Base-by-base conservation (phyloP, 2,329 filamentous ascomycete genomes). In the Phyllosticta citribraziliensis region DNA sequence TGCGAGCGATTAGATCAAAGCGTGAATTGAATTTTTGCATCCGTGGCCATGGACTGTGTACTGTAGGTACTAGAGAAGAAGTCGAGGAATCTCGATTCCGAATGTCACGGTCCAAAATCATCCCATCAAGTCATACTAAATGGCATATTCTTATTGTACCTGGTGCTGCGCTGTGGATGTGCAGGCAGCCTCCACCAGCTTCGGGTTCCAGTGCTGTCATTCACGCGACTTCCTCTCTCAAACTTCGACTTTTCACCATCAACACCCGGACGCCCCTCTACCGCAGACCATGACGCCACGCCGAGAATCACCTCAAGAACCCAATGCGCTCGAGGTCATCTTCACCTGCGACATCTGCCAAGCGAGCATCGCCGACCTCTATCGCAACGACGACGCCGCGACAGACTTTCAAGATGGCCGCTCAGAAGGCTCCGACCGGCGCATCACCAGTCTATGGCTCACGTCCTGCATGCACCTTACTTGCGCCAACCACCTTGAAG, bases 341-440 rank as follows among this genome's bases (percentile, higher is more conserved):
- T 79, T 81, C 66, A 75, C 74, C 64, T 82, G 80, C 66, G 71
- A 71, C 27, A 65, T 80, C 47, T 82, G 80, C 66, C 75, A 78
- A 55, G 70, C 70, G 10, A 75, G 74, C 6, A 71, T 79, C 47
- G 71, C 75, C 20, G 78, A 80, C 30, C 68, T 80, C 25, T 80
- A 80, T 66, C 69, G 70, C 8, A 67, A 71, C 20, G 70, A 72
- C 58, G 72, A 65, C 61, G 67, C 66, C 57, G 64, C 59, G 5
- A 62, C 52, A 61, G 64, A 35, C 65, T 65, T 52, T 64, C 66
- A 25, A 5, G 58, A 62, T 25, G 52, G 58, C 51, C 71, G 72
- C 9, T 69, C 71, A 63, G 71, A 69, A 33, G 66, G 68, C 9
- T 70, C 72, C 4, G 69, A 75, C 5, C 73, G 73, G 52, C 67